Base-by-base conservation (phyloP, 148 eudicot genomes). In the Spergularia bocconei region DNA sequence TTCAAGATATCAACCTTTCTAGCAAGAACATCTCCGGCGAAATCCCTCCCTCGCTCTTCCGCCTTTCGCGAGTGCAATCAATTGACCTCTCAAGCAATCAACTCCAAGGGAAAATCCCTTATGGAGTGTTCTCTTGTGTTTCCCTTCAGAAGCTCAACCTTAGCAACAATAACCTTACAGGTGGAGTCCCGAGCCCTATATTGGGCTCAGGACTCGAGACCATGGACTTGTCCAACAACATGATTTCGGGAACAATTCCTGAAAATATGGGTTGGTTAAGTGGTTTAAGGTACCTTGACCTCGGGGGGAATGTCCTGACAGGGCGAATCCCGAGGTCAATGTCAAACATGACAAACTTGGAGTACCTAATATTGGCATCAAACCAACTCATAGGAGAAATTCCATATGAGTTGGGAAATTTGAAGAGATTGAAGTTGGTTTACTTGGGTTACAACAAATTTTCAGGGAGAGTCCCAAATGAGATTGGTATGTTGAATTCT, bases 391-490 rank as follows among this genome's bases (percentile, higher is more conserved):
- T 73, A 1, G 94, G 94, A 51, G 83, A 81, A 76, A 86, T 93
- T 52, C 93, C 97, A 44, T 20, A 48, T 4, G 88, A 80, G 59
- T 67, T 93, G 36, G 88, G 91, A 16, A 74, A 72, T 2, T 54
- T 91, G 85, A 88, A 82, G 86, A 86, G 80, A 39, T 72, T 93
- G 79, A 89, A 70, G 29, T 88, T 83, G 87, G 63, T 91, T 73
- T 93, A 91, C 80, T 73, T 93, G 74, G 98, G 98, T 36, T 93
- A 93, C 81, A 93, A 93, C 85, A 89, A 87, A 55, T 66, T 93
- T 4, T 83, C 89, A 9, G 97, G 98, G 7, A 48, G 41, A 47
- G 89, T 93, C 52, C 98, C 98, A 13, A 2, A 36, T 19, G 88
- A 79, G 29, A 71, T 93, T 41, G 98, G 98, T 67, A 83, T 82